Base-by-base conservation (phyloP, 2,329 filamentous ascomycete genomes). In the Arthrobotrys megalospora region DNA sequence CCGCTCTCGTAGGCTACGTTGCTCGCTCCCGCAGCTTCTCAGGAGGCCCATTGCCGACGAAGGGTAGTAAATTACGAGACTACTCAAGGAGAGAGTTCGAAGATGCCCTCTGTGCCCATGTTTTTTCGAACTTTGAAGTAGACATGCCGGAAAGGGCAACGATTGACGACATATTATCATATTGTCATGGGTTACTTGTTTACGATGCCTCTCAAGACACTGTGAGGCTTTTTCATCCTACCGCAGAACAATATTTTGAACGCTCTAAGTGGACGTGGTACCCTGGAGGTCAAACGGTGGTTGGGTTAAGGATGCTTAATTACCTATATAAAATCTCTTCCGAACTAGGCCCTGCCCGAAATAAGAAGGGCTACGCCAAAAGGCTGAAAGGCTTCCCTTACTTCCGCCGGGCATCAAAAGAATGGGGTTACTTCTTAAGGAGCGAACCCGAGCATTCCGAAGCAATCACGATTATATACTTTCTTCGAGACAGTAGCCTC, bases 341-440 rank as follows among this genome's bases (percentile, higher is more conserved):
- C 14, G 5, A 12, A 14, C 12, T 3, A 48, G 41, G 8, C 28
- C 43, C 12, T 16, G 14, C n/a, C 28, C 10, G 6, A 12, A 19
- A 32, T n/a, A 10, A 14, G 16, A 1, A 19, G n/a, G 10, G 14
- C 7, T 63, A 50, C 28, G 1, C 45, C 7, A 14, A 41, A 10
- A 32, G 50, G 21, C 1, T 67, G 11, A 10, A 0, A 4, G n/a
- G 0, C 0, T 6, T 52, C 34, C 70, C 70, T 21, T 50, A 67
- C 28, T 67, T 50, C 16, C 19, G 6, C 45, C 58, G 65, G 34
- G 70, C 70, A 10, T 28, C 70, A 8, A 28, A 6, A 14, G 14
- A 52, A 28, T 75, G 62, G 70, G 70, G 62, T 7, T 12, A 64
- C n/a, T 24, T 58, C 24, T 8, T 14, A 14, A 38, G 38, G 24